phyloP scores from a whole-genome alignment of 1,284 basidiomycete species.

The Abortiporus biennis region DNA sequence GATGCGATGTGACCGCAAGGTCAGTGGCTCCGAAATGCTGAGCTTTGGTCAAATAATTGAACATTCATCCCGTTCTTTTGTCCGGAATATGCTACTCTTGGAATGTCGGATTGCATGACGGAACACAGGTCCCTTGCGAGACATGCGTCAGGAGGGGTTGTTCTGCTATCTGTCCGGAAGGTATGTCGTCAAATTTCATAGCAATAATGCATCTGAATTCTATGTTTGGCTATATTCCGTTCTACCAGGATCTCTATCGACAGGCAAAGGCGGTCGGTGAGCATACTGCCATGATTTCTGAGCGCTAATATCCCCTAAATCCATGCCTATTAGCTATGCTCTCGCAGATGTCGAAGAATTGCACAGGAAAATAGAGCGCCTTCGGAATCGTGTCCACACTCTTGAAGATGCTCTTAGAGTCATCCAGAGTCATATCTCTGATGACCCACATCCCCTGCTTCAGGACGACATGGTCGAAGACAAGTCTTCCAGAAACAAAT shows the following conservation, averaged over 20 bases:
- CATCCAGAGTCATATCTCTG: slow-evolving; percentile 41
- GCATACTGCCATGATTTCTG: slow-evolving; percentile 6
- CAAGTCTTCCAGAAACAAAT: slow-evolving; percentile 7
- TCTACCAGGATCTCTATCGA: slow-evolving; percentile 44
- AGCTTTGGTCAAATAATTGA: no score
- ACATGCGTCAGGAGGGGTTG: slow-evolving; percentile 67
- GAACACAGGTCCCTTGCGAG: slow-evolving; percentile 57
- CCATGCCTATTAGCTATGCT: slow-evolving; percentile 36
- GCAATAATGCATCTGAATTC: not conserved
- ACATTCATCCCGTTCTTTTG: no score
- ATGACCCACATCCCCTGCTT: slow-evolving; percentile 41
- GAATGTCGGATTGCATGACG: no score
- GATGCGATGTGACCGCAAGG: slow-evolving; percentile 66
- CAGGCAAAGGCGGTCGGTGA: slow-evolving; percentile 44
- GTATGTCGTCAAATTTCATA: slow-evolving; percentile 26
- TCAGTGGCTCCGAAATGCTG: slow-evolving; percentile 25
- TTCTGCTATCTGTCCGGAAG: slow-evolving; percentile 64
- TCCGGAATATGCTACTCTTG: no score
- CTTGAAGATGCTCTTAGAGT: slow-evolving; percentile 50
- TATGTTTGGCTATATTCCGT: not conserved
- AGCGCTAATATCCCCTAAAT: not conserved
- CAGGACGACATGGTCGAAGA: slow-evolving; percentile 16
- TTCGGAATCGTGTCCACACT: slow-evolving; percentile 47
- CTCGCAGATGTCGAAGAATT: slow-evolving; percentile 63
- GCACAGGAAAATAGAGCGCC: slow-evolving; percentile 52